These are phyloP conservation scores for Gomphus bonarii DNA, from an alignment of 1,284 basidiomycete genomes.

Conservation along the genomic window DNA sequence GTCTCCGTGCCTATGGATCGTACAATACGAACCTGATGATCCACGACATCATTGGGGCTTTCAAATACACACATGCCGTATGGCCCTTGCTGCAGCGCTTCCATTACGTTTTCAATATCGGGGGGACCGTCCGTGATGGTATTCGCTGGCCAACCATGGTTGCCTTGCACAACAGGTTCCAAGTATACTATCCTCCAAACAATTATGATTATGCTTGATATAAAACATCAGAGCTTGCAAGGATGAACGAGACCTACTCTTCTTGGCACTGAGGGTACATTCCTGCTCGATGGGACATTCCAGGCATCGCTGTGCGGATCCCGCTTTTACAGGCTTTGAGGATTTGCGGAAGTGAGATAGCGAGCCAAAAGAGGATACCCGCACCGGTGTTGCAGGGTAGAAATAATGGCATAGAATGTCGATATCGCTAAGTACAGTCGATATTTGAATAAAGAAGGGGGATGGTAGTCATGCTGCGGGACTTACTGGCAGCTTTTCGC, in stretches of 20 bases:
- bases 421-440: slow-evolving; percentile 48
- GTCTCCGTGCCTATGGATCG: background rate
- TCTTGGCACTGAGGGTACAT: slow-evolving; percentile 80
- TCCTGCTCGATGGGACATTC: slow-evolving; percentile 62
- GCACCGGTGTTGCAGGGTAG: slow-evolving; percentile 49
- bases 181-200: slow-evolving; percentile 47
- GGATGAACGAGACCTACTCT: slow-evolving; percentile 35
- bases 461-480: background rate
- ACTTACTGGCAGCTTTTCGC: slow-evolving; percentile 80
- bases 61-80: slow-evolving; percentile 82
- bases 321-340: slow-evolving; percentile 59
- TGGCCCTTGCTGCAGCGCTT: slow-evolving; percentile 47
- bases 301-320: slow-evolving; percentile 55
- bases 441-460: background rate
- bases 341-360: slow-evolving; percentile 69
- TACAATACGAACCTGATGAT: slow-evolving; percentile 43
- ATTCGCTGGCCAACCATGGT: slow-evolving; percentile 50
- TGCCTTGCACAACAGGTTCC: slow-evolving; percentile 47
- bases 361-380: slow-evolving; percentile 77
- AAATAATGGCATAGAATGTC: slow-evolving; percentile 76
- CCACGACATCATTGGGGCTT: slow-evolving; percentile 70
- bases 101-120: slow-evolving; percentile 67
- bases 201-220: slow-evolving; percentile 9
- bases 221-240: background rate
- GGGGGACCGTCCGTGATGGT: slow-evolving; percentile 66